These are phyloP conservation scores for Apiotrichum gracile DNA, from an alignment of 1,284 basidiomycete genomes.

Conservation along the genomic window DNA sequence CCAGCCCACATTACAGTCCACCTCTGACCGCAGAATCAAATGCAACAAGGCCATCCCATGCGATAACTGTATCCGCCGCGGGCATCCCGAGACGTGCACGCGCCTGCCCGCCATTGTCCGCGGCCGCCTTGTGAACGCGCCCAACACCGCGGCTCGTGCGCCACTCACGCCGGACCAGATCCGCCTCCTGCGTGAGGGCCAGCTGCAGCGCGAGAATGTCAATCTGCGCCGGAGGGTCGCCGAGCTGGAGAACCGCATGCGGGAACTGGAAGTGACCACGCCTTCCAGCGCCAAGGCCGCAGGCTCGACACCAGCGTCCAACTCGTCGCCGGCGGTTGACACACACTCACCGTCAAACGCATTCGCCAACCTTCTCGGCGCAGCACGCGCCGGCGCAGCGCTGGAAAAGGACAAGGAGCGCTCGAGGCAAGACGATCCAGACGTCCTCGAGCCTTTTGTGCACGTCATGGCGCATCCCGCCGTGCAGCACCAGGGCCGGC, in stretches of 20 bases:
- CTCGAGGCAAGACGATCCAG: conserved; percentile 18
- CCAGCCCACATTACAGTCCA: neutral
- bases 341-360: conserved; percentile 6
- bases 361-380: conserved; percentile 13
- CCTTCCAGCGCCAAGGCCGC: neutral
- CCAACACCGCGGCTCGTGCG: conserved; percentile 13
- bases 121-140: conserved; percentile 18
- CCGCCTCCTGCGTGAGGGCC: conserved; percentile 15
- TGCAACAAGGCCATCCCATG: conserved; percentile 21
- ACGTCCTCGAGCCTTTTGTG: conserved; percentile 19
- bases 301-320: conserved; percentile 4
- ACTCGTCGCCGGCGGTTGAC: conserved; percentile 1
- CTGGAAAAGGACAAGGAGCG: neutral
- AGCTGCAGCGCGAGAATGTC: conserved; percentile 22
- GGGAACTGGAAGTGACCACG: conserved; percentile 6
- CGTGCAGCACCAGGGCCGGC: conserved; percentile 4
- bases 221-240: conserved; percentile 11
- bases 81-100: conserved; percentile 19
- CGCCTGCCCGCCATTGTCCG: conserved; percentile 19
- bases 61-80: conserved; percentile 19
- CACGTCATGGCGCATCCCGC: conserved; percentile 20
- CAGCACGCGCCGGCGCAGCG: neutral
- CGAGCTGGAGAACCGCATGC: conserved; percentile 15
- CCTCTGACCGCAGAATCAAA: conserved; percentile 12
- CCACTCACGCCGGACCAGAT: conserved; percentile 21